phyloP scores from a whole-genome alignment of 1,284 basidiomycete species.

The Ustilago xerochloae region DNA sequence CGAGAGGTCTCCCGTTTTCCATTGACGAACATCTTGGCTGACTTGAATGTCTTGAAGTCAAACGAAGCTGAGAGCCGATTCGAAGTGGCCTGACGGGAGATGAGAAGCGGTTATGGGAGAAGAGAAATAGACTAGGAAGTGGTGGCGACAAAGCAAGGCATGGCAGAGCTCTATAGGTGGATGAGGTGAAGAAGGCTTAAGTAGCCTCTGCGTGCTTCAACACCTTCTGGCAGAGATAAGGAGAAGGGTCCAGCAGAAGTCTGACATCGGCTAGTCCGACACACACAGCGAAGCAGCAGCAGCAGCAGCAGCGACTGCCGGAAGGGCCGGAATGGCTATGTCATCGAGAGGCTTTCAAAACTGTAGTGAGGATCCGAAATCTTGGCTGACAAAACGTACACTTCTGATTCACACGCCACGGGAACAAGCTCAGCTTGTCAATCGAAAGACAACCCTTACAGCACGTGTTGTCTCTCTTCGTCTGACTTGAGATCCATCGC shows the following conservation, averaged over 20 bases:
- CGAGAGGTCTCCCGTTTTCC: constrained; percentile 23
- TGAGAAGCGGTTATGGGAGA: neutral
- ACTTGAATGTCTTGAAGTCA: neutral
- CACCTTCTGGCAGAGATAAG: too few relatives aligned
- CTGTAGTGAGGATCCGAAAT: neutral
- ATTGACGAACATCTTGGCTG: constrained; percentile 12
- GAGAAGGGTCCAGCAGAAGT: neutral
- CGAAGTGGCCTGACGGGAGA: neutral
- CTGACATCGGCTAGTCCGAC: constrained; percentile 1
- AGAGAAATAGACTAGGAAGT: too few relatives aligned
- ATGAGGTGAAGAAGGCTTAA: too few relatives aligned
- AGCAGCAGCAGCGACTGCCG: too few relatives aligned
- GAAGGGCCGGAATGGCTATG: too few relatives aligned
- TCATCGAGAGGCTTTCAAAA: too few relatives aligned
- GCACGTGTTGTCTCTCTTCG: neutral
- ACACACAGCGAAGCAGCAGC: neutral
- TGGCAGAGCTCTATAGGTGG: too few relatives aligned
- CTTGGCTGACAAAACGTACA: constrained; percentile 5
- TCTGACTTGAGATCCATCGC: too few relatives aligned
- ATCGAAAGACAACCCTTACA: neutral
- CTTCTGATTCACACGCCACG: constrained; percentile 12
- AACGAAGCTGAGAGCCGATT: neutral
- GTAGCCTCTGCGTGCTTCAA: too few relatives aligned
- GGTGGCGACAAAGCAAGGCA: too few relatives aligned
- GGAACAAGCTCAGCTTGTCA: too few relatives aligned